Base-by-base conservation (phyloP, 75 land plant genomes). In the Picea sitchensis region DNA sequence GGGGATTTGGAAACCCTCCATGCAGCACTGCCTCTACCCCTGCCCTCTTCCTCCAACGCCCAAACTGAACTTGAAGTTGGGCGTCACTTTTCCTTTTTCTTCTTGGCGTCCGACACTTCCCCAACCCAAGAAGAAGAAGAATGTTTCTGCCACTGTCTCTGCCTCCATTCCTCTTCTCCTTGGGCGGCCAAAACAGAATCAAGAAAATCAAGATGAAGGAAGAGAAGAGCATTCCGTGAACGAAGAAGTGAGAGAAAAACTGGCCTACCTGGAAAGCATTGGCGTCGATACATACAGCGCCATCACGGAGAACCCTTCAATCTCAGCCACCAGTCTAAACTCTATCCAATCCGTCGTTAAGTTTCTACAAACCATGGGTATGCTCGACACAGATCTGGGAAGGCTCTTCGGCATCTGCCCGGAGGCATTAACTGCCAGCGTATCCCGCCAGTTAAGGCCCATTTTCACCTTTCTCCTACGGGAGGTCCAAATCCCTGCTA, bases 361-460 rank as follows among this genome's bases (percentile, higher is more conserved):
- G 78, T 90, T 83, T 83, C 85, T 92, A 77, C 84, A 71, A 4
- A 80, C 84, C 72, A 92, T 88, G 77, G 94, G 94, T 73, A 79
- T 92, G 36, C 88, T 79, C 26, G 77, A 86, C 47, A 86, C 86
- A 56, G 94, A 92, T 85, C 21, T 92, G 15, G 78, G 59, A 17
- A 74, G 84, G 20, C 83, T 92, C 78, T 76, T 90, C 51, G 90
- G 88, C 77, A 87, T 87, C 87, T 89, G 91, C 69, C 94, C 94
- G 21, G 63, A 61, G 65, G 56, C 85, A 76, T 88, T 92, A 60
- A 92, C 94, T 13, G 64, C 90, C 32, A 65, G 76, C 82, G 65
- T 91, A 79, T 51, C 17, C 62, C 12, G 80, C n/a, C 83, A 92
- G 65, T 82, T 92, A 11, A 47, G 7, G 75, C 92, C 91, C 36